Base-by-base conservation (phyloP, 371 early-diverging fungal species). In the Rhizopus delemar region DNA sequence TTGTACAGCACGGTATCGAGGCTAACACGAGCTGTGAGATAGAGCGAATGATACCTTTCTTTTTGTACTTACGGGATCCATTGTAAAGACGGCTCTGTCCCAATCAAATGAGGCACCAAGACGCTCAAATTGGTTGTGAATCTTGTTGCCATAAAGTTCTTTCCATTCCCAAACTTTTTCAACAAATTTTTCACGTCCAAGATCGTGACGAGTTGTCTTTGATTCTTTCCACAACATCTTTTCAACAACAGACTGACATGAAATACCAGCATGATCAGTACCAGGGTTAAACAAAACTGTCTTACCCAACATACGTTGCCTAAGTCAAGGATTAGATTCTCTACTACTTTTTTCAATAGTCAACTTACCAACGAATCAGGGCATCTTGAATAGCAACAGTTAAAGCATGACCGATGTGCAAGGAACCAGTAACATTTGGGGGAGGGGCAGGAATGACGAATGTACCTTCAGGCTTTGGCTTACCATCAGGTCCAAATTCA, bases 211-310 rank as follows among this genome's bases (percentile, higher is more conserved):
- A 4, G 96, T 94, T 54, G 84, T 68, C 52, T 89, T 83, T 53
- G 82, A 68, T 57, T 95, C 89, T 73, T 88, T 90, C 88, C 87
- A 90, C 53, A 99, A 64, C 67, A 87, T 87, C 84, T 98, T 98
- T 71, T 99, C 99, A 11, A 99, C 99, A 29, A 99, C 99, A 29
- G 93, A 83, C 75, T 99, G 99, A 35, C 98, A 95, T 22, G 99
- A 93, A 70, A 99, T 99, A 73, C 99, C 99, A 12, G 99, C 99
- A 72, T 99, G 99, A 75, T 99, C 99, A 51, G 90, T 90, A 56
- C 99, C 99, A n/a, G 98, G 98, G 56, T 96, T 87, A 78, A 90
- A 99, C 53, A 99, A 83, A 4, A 93, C 92, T 7, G 97, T 91
- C 73, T 96, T 88, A 35, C 98, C 98, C 65, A 91, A 87, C 97